Percentiles rank a stretch among this genome's conserved stretches.
Conservation (phyloP, 169 alveolate species). For the Plasmodium malariae region DNA sequence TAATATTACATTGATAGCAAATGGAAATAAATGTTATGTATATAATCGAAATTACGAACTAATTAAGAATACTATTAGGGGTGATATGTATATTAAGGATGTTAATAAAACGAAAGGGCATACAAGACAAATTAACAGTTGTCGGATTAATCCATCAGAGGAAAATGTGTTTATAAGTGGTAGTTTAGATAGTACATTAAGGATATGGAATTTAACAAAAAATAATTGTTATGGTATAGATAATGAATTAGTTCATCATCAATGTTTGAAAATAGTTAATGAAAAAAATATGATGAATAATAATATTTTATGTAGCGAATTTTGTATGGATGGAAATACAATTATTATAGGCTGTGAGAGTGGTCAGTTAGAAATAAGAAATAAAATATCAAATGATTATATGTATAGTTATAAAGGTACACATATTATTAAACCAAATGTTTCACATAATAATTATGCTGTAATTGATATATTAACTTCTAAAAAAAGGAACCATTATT, state of each 20-base stretch:
- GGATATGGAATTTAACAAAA: constrained; percentile 79
- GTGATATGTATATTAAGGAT: constrained; percentile 85
- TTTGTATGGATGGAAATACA: constrained; percentile 38
- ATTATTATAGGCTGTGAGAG: constrained; percentile 55
- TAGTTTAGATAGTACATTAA: constrained; percentile 83
- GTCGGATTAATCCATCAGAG: constrained; percentile 75
- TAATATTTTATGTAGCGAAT: constrained; percentile 41
- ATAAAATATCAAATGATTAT: constrained; percentile 62
- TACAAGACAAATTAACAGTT: constrained; percentile 82
- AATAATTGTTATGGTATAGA: constrained; percentile 47
- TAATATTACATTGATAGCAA: constrained; percentile 23
- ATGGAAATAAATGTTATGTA: constrained; percentile 57
- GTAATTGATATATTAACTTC: constrained; percentile 40
- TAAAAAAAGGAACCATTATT: constrained; percentile 31
- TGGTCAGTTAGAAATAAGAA: constrained; percentile 43
- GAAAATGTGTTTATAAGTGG: constrained; percentile 79
- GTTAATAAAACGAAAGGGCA: constrained; percentile 84
- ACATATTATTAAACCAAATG: neutral
- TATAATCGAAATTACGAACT: constrained; percentile 70
- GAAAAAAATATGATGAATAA: constrained; percentile 50
- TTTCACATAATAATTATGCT: constrained; percentile 30
- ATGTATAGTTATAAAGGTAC: constrained; percentile 24
- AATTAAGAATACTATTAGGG: constrained; percentile 80
- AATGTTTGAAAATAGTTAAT: constrained; percentile 51
- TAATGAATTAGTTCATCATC: constrained; percentile 43